Evolutionary conservation across 257 asterid genomes (phyloP).

Genomic region (Linaria vulgaris): DNA sequence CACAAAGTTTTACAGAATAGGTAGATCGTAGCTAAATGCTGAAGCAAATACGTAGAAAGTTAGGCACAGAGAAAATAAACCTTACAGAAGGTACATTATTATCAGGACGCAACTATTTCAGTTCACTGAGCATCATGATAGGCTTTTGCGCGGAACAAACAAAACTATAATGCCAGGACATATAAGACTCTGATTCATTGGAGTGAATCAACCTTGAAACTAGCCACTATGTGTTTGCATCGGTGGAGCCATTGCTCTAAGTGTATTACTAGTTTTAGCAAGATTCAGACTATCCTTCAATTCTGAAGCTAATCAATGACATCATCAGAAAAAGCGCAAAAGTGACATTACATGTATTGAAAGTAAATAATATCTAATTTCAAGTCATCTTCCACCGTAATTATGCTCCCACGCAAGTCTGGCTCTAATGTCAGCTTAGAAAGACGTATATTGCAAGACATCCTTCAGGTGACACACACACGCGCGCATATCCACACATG

Average conservation of each 20-base stretch:
- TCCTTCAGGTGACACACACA: neutral
- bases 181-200: no score
- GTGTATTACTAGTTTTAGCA: neutral
- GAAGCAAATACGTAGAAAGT: neutral
- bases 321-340: neutral
- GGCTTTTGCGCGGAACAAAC: no score
- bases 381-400: neutral
- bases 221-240: neutral
- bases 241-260: neutral
- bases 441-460: neutral
- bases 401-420: slow-evolving; percentile 1
- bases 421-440: neutral
- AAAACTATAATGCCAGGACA: neutral
- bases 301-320: neutral
- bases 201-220: neutral
- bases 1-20: neutral
- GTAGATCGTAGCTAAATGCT: neutral
- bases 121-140: neutral
- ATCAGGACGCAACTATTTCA: neutral
- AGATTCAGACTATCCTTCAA: neutral
- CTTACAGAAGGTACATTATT: no score
- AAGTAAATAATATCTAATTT: slow-evolving; percentile 8
- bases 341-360: neutral
- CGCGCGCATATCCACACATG: no score
- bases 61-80: neutral